phyloP scores from a whole-genome alignment of 2,329 filamentous ascomycete genomes.

The Sporothrix globosa region DNA sequence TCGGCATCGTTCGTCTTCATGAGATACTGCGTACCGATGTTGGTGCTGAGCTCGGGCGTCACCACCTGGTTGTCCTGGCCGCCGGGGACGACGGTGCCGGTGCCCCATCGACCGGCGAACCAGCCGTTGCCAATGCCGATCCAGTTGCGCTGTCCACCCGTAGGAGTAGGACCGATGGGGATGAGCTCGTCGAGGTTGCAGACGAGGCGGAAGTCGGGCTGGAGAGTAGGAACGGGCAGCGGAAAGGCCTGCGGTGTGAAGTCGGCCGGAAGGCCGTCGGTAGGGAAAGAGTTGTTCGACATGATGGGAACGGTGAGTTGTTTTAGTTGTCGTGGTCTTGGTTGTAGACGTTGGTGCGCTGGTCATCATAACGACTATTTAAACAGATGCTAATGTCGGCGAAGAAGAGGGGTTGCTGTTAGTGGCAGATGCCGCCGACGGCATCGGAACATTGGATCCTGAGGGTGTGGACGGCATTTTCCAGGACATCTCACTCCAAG shows the following conservation, averaged over 20 bases:
- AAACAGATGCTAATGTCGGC: too few relatives aligned
- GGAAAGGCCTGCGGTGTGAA: not conserved
- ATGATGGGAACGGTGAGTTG: not conserved
- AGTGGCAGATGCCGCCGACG: too few relatives aligned
- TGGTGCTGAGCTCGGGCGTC: constrained; percentile 10
- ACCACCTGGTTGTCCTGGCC: constrained; percentile 18
- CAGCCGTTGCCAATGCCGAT: constrained; percentile 4
- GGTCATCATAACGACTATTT: too few relatives aligned
- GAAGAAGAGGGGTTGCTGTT: too few relatives aligned
- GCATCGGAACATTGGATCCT: too few relatives aligned
- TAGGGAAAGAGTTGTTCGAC: not conserved
- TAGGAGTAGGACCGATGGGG: not conserved
- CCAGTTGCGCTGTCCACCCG: constrained; percentile 13
- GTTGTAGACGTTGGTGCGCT: too few relatives aligned
- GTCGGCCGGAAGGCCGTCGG: constrained; percentile 6
- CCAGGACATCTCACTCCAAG: too few relatives aligned
- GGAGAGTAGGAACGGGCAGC: not conserved
- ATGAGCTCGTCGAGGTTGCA: constrained; percentile 2
- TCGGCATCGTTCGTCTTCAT: not conserved
- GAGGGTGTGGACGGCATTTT: too few relatives aligned
- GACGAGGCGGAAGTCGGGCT: constrained; percentile 8
- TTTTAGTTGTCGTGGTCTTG: too few relatives aligned
- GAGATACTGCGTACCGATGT: constrained; percentile 11
- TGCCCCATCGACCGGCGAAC: not conserved
- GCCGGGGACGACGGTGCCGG: not conserved